Percentiles rank a stretch among this genome's conserved stretches.
phyloP scores from a whole-genome alignment of 164 flowering plant genomes.

The Annona cherimola region DNA sequence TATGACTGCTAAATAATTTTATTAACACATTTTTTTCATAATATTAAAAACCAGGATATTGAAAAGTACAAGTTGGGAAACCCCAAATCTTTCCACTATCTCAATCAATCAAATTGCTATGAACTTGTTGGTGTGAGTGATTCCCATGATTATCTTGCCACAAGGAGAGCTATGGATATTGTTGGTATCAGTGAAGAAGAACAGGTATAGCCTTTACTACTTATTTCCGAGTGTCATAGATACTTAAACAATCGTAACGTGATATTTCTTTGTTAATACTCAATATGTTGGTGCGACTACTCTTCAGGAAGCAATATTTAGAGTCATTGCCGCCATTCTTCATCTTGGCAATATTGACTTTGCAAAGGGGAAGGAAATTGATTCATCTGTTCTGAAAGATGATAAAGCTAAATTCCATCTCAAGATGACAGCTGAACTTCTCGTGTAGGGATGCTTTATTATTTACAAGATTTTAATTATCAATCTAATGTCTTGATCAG shows the following conservation, averaged over 20 bases:
- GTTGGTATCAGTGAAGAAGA: constrained; percentile 71
- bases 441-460: constrained; percentile 38
- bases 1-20: background rate
- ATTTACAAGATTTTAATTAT: background rate
- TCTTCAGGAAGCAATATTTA: constrained; percentile 74
- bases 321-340: constrained; percentile 83
- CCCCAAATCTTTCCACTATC: constrained; percentile 82
- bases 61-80: constrained; percentile 75
- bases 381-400: constrained; percentile 62
- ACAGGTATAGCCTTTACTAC: constrained; percentile 46
- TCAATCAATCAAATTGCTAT: constrained; percentile 84
- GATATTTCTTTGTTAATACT: no score
- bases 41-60: constrained; percentile 39
- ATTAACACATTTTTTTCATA: background rate
- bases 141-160: constrained; percentile 68
- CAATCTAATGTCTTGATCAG: background rate
- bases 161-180: constrained; percentile 83
- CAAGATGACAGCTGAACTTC: constrained; percentile 70
- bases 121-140: constrained; percentile 67
- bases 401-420: constrained; percentile 68
- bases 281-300: constrained; percentile 3
- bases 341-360: constrained; percentile 81
- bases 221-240: background rate
- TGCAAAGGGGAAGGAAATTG: constrained; percentile 57
- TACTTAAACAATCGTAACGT: no score